Percentiles rank a stretch among this genome's conserved stretches.
Evolutionary conservation across 2,329 filamentous ascomycete genomes (phyloP).

Genomic region (Stylonectria norvegica): DNA sequence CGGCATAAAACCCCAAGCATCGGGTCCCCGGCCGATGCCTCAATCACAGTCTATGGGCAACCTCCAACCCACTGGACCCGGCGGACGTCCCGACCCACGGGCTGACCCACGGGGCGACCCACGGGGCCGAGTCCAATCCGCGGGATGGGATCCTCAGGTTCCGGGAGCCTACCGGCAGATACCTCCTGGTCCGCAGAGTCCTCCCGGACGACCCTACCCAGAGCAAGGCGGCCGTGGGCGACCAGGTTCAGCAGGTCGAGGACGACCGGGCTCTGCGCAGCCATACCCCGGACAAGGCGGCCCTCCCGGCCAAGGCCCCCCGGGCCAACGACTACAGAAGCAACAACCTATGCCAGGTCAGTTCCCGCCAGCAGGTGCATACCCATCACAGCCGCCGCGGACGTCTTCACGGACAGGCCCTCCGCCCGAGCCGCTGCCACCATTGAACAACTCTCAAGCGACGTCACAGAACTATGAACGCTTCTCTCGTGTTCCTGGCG

Average conservation of each 20-base stretch:
- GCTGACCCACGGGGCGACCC: no score
- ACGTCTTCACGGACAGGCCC: constrained; percentile 14
- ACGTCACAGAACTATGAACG: constrained; percentile 28
- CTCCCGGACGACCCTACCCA: constrained; percentile 23
- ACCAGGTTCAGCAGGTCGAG: constrained; percentile 18
- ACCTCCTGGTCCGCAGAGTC: constrained; percentile 17
- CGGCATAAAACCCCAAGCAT: constrained; percentile 48
- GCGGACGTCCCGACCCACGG: constrained; percentile 30
- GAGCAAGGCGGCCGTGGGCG: constrained; percentile 25
- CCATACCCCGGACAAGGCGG: constrained; percentile 23
- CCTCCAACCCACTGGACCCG: constrained; percentile 37
- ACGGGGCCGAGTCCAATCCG: constrained; percentile 42
- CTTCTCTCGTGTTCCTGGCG: constrained; percentile 31
- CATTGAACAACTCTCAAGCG: constrained; percentile 19
- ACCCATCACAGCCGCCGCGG: constrained; percentile 27
- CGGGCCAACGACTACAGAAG: constrained; percentile 31
- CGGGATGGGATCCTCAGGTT: constrained; percentile 43
- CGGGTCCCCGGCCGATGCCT: constrained; percentile 35
- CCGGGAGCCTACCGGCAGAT: constrained; percentile 1
- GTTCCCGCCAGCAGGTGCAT: constrained; percentile 10
- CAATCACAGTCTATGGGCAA: constrained; percentile 45
- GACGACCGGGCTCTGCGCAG: constrained; percentile 17
- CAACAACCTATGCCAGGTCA: constrained; percentile 22
- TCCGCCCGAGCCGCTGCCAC: constrained; percentile 8
- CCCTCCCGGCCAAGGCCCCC: constrained; percentile 28